These are phyloP conservation scores for Tetradesmus lagerheimii DNA, from an alignment of 139 green algal genomes.

Conservation along the genomic window DNA sequence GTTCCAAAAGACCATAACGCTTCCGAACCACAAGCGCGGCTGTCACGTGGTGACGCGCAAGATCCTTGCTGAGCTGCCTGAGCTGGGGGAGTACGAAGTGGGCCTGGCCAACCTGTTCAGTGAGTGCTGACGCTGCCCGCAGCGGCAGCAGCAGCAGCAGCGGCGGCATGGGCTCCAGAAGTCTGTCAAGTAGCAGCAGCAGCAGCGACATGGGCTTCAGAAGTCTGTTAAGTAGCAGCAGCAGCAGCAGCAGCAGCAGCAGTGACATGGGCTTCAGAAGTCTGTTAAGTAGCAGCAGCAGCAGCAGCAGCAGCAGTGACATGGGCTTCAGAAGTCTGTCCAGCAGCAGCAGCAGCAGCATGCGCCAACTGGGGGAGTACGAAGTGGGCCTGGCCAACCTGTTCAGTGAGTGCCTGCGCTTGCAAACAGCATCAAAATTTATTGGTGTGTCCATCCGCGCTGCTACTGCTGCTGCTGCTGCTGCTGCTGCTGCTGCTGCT, in stretches of 20 bases:
- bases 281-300: no score
- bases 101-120: constrained; percentile 78
- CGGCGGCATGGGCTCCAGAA: neutral
- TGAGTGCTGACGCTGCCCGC: neutral
- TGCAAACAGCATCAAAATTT: neutral
- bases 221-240: no score
- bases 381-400: neutral
- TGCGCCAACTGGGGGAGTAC: neutral
- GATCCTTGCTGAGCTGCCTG: constrained; percentile 66
- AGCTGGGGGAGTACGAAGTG: constrained; percentile 70
- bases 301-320: neutral
- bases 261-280: no score
- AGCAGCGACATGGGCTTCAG: no score
- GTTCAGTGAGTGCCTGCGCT: neutral
- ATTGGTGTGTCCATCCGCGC: no score
- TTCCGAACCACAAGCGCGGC: constrained; percentile 63
- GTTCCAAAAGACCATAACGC: constrained; percentile 59
- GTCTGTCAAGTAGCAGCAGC: no score
- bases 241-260: no score
- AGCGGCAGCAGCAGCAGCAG: neutral
- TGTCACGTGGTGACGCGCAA: constrained; percentile 84
- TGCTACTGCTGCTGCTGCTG: neutral
- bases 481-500: no score
- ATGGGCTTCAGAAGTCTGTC: neutral
- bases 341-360: no score